Evolutionary conservation across 1,139 yeast species (phyloP).

Genomic region (Pichia cactophila): DNA sequence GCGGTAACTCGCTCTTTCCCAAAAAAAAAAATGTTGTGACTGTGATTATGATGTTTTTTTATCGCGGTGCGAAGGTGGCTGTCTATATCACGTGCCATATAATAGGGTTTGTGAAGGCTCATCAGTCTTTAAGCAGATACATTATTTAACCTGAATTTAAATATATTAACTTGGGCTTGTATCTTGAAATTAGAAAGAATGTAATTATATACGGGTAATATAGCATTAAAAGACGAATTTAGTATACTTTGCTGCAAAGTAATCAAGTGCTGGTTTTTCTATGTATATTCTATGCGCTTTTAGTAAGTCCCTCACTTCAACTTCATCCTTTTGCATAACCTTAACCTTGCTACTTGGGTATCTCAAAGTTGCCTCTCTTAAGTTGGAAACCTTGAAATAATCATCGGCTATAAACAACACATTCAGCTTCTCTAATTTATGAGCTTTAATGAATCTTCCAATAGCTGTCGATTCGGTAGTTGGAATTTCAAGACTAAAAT

Average conservation of each 20-base stretch:
- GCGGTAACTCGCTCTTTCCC: not conserved
- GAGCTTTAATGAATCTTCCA: constrained; percentile 49
- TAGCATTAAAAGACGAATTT: constrained; percentile 8
- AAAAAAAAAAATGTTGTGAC: not conserved
- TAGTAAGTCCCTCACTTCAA: constrained; percentile 77
- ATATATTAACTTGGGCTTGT: no score
- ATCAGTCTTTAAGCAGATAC: no score
- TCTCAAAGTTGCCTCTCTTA: constrained; percentile 42
- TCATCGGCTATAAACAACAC: constrained; percentile 60
- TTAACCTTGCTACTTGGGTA: constrained; percentile 46
- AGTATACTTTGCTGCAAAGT: constrained; percentile 28
- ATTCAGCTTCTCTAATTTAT: constrained; percentile 46
- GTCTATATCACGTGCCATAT: not conserved
- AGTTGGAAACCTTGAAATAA: constrained; percentile 39
- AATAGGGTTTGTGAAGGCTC: not conserved
- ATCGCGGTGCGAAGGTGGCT: not conserved
- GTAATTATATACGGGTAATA: not conserved
- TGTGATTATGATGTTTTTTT: not conserved
- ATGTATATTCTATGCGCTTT: constrained; percentile 73
- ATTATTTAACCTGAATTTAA: no score
- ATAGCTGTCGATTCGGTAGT: constrained; percentile 36
- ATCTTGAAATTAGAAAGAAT: not conserved
- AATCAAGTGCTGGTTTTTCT: constrained; percentile 68
- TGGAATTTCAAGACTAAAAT: constrained; percentile 21
- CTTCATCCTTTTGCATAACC: constrained; percentile 66